Evolutionary conservation across 306 rosid genomes (phyloP), one percentile per base, ranked within the genome.

Genomic region (Dalbergia oliveri): DNA sequence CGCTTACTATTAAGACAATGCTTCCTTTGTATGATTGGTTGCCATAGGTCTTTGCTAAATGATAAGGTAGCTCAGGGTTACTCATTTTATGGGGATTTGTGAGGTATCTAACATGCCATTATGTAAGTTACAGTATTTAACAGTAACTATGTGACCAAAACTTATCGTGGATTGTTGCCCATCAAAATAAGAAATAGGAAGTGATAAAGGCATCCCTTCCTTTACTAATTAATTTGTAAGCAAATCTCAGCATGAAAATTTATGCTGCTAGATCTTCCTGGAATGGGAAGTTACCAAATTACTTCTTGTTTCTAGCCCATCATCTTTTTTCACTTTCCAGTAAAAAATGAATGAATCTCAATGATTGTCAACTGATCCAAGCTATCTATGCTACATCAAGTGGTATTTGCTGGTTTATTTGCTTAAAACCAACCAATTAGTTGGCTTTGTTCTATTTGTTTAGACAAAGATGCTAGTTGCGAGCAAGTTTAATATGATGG

Each of bases 1-100:
- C 77, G 31, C 18, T 81, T 45, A 66, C 39, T 45, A 9, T 81
- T 77, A 18, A 41, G 76, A 33, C 53, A 0, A 10, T 19, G 26
- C 18, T 77, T 75, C 58, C 76, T 21, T 75, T 21, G 21, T 65
- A 23, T 78, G 16, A 69, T 51, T 49, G 21, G 14, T 19, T 54
- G 47, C 75, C 51, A 41, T 58, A 11, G 68, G 53, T 66, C 37
- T 44, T 15, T 11, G n/a, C 69, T 18, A 54, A 39, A 14, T 34
- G 63, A 16, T 82, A 53, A 35, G 10, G 35, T 80, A 73, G 49
- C 51, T 37, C 37, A 11, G 73, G 50, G 51, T 78, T 66, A 77
- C 26, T 65, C 14, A 21, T 65, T 9, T 64, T 0, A 23, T 41
- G 68, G 19, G 21, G 68, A 77, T 35, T 57, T 66, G 57, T 8